Conservation (phyloP, 352 stramenopile species). For the Globisporangium emineosum region DNA sequence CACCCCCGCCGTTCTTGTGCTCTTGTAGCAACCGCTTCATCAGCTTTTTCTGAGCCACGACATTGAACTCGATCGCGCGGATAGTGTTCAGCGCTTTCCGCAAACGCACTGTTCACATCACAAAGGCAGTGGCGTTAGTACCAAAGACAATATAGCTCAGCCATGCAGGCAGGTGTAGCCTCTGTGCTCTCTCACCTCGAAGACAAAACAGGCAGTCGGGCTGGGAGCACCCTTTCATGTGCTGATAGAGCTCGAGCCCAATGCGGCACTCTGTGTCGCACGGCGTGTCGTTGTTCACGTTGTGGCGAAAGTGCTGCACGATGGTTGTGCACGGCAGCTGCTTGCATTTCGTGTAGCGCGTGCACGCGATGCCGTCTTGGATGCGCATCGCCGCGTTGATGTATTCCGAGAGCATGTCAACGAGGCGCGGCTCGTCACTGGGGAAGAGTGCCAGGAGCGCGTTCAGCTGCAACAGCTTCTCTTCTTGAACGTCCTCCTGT, state of each 20-base stretch:
- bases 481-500: neutral
- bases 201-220: slow-evolving; percentile 32
- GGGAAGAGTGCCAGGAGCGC: slow-evolving; percentile 24
- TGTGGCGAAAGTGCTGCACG: slow-evolving; percentile 23
- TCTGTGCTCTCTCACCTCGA: slow-evolving; percentile 19
- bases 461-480: slow-evolving; percentile 19
- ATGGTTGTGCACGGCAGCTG: slow-evolving; percentile 19
- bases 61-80: slow-evolving; percentile 13
- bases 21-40: slow-evolving; percentile 18
- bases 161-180: neutral
- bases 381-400: slow-evolving; percentile 28
- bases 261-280: slow-evolving; percentile 25
- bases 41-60: slow-evolving; percentile 20
- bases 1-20: slow-evolving; percentile 9
- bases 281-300: slow-evolving; percentile 11
- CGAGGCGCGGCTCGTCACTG: slow-evolving; percentile 20
- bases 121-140: neutral
- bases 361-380: slow-evolving; percentile 30
- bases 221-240: slow-evolving; percentile 24
- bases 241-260: slow-evolving; percentile 24
- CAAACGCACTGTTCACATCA: slow-evolving; percentile 14
- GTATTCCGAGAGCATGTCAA: slow-evolving; percentile 34
- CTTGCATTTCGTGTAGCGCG: slow-evolving; percentile 25
- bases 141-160: neutral
- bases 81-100: slow-evolving; percentile 17